Conservation (phyloP, 2,329 filamentous ascomycete species). For the Zarea fungicola region DNA sequence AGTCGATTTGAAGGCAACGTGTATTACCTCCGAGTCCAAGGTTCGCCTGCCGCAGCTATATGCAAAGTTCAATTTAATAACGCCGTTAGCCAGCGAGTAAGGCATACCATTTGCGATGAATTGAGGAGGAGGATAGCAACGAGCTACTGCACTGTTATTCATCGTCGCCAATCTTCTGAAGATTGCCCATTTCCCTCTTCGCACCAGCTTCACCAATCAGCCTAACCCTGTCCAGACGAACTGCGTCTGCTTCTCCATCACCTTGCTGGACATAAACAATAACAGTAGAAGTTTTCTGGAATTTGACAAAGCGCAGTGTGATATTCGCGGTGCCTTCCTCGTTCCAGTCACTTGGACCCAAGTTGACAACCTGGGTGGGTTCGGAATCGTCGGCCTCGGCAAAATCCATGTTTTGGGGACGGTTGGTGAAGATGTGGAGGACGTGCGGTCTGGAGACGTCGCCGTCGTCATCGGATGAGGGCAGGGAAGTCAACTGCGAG, state of each 20-base stretch:
- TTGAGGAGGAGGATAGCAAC: background rate
- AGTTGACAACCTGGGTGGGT: constrained; percentile 72
- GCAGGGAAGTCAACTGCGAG: constrained; percentile 72
- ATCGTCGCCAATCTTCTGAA: constrained; percentile 87
- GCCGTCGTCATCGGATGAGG: constrained; percentile 59
- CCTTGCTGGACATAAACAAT: constrained; percentile 87
- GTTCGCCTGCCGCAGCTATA: no score
- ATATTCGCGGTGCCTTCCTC: constrained; percentile 67
- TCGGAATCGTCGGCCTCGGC: constrained; percentile 86
- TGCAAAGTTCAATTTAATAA: constrained; percentile 5
- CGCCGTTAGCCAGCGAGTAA: constrained; percentile 1
- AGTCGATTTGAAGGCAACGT: no score
- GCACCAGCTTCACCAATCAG: constrained; percentile 86
- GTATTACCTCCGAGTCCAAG: no score
- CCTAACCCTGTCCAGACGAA: constrained; percentile 72
- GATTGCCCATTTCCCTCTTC: constrained; percentile 87
- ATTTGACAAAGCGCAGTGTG: constrained; percentile 86
- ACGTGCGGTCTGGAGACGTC: constrained; percentile 76
- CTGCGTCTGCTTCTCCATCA: constrained; percentile 76
- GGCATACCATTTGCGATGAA: background rate
- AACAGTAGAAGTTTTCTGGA: constrained; percentile 85
- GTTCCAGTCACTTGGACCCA: constrained; percentile 77
- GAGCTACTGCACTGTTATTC: constrained; percentile 36
- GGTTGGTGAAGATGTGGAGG: constrained; percentile 83
- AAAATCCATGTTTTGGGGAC: constrained; percentile 85